phyloP scores from a whole-genome alignment of 306 rosid genomes.

The Dryas alaskensis region DNA sequence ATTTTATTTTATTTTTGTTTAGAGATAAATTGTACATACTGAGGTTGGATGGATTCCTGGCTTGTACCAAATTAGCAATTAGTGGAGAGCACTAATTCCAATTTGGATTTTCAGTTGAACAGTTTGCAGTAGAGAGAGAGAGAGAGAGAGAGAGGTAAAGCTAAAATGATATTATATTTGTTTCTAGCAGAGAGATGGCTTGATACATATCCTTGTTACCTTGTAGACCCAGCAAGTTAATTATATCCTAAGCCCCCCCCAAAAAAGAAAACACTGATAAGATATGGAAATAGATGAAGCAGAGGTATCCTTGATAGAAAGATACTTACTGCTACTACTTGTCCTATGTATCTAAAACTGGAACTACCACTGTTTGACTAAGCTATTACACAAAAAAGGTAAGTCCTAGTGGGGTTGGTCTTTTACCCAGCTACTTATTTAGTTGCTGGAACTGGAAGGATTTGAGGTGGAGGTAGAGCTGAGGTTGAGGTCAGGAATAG shows the following conservation, averaged over 20 bases:
- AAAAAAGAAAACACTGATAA: constrained; percentile 33
- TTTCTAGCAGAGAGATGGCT: constrained; percentile 54
- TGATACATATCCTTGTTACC: constrained; percentile 39
- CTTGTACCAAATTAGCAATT: too few species aligned
- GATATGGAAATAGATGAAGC: constrained; percentile 41
- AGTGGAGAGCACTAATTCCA: background rate
- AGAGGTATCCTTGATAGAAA: constrained; percentile 2
- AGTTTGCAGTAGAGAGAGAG: constrained; percentile 8
- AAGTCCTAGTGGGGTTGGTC: constrained; percentile 56
- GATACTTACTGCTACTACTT: constrained; percentile 29
- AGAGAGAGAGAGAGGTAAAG: constrained; percentile 21
- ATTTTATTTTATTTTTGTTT: too few species aligned
- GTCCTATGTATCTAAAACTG: constrained; percentile 64
- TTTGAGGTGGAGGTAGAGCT: constrained; percentile 50
- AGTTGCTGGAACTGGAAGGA: constrained; percentile 64
- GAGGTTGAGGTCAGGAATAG: constrained; percentile 66
- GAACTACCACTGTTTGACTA: constrained; percentile 47
- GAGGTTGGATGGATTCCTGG: too few species aligned
- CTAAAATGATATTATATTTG: constrained; percentile 47
- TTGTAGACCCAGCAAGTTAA: constrained; percentile 34
- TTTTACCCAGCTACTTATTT: constrained; percentile 23
- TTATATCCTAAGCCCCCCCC: constrained; percentile 52
- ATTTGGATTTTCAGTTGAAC: background rate
- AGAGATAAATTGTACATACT: too few species aligned
- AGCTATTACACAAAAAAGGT: constrained; percentile 55